Percentiles rank a stretch among this genome's conserved stretches.
These are phyloP conservation scores for Pseudozyma thailandica DNA, from an alignment of 1,284 basidiomycete genomes.

Conservation along the genomic window DNA sequence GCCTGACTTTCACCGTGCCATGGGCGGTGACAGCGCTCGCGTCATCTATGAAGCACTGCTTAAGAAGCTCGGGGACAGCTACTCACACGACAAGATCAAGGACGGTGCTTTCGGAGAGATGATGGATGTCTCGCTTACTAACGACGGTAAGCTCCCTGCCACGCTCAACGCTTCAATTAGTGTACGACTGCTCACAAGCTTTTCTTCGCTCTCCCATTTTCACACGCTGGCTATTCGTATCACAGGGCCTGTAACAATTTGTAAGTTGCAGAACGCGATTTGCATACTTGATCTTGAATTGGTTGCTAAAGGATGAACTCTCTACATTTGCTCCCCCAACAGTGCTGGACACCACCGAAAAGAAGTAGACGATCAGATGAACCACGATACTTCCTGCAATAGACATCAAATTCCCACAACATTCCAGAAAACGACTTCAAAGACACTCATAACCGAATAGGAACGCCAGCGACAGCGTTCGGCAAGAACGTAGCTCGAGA, in stretches of 20 bases:
- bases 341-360: constrained; percentile 59
- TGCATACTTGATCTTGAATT: neutral
- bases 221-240: no score
- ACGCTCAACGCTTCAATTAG: neutral
- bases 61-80: constrained; percentile 42
- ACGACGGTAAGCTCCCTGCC: constrained; percentile 49
- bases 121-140: constrained; percentile 65
- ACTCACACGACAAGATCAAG: constrained; percentile 49
- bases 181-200: neutral
- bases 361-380: constrained; percentile 33
- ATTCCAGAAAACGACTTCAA: no score
- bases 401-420: no score
- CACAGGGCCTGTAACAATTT: constrained; percentile 50
- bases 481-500: constrained; percentile 5
- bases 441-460: no score
- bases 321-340: neutral
- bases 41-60: constrained; percentile 59
- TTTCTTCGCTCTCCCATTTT: neutral
- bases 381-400: neutral
- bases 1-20: constrained; percentile 64
- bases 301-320: neutral
- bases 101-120: constrained; percentile 65
- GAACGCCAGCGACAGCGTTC: constrained; percentile 1
- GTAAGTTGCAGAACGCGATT: constrained; percentile 29
- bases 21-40: constrained; percentile 50